Percentiles rank a stretch among this genome's conserved stretches.
phyloP scores from a whole-genome alignment of 257 asterid genomes.

The Solanum pimpinellifolium region DNA sequence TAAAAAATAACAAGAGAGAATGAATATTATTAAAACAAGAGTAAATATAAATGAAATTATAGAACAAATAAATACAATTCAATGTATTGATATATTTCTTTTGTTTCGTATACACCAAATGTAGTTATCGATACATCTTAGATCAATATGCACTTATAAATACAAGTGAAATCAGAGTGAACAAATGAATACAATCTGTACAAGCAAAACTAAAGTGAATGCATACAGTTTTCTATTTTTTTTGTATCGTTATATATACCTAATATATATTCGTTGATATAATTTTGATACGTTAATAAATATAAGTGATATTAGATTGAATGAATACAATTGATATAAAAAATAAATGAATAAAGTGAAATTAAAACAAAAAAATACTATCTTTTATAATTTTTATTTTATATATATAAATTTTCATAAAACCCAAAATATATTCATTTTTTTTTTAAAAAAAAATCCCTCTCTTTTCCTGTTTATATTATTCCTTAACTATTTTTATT shows the following conservation, averaged over 20 bases:
- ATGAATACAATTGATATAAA: too few species aligned
- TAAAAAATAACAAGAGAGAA: not conserved
- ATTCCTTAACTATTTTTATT: not conserved
- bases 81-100: not conserved
- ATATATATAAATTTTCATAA: not conserved
- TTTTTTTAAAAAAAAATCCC: not conserved
- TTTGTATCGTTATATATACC: not conserved
- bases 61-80: too few species aligned
- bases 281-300: too few species aligned
- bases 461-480: not conserved
- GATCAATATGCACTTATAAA: too few species aligned
- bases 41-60: too few species aligned
- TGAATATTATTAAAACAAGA: not conserved
- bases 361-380: too few species aligned
- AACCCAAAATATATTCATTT: not conserved
- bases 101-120: not conserved
- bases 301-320: not conserved
- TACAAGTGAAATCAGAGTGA: not conserved
- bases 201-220: not conserved
- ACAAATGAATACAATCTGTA: not conserved
- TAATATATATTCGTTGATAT: not conserved
- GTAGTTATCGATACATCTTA: not conserved
- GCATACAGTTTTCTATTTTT: too few species aligned
- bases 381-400: too few species aligned
- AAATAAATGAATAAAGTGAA: too few species aligned